Evolutionary conservation across 1,139 yeast species (phyloP).

Genomic region (Entelexis paramagnoliae): DNA sequence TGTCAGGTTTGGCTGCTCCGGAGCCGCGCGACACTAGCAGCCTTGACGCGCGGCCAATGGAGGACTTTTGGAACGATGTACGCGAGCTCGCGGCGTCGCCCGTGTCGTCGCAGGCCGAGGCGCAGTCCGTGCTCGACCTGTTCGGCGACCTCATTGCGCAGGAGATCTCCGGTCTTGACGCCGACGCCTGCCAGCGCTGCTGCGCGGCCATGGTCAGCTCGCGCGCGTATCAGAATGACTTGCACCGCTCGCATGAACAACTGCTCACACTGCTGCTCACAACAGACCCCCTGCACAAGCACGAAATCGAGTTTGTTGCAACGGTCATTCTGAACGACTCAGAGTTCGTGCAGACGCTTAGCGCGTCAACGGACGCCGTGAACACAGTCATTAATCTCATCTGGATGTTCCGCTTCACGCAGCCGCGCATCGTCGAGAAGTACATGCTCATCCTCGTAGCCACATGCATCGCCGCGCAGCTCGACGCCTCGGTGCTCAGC

Average conservation of each 20-base stretch:
- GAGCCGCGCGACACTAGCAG: no score
- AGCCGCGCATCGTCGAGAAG: constrained; percentile 13
- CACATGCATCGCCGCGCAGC: constrained; percentile 7
- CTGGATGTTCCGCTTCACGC: constrained; percentile 22
- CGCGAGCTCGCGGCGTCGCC: constrained; percentile 8
- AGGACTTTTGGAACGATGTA: constrained; percentile 3
- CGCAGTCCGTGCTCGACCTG: constrained; percentile 12
- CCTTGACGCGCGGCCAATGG: no score
- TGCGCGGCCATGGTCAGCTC: constrained; percentile 11
- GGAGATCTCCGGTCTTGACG: constrained; percentile 9
- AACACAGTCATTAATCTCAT: constrained; percentile 10
- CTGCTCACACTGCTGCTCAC: constrained; percentile 6
- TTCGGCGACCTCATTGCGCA: constrained; percentile 10
- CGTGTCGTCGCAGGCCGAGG: constrained; percentile 7
- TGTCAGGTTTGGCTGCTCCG: no score
- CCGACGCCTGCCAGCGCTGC: background rate
- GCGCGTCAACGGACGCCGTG: background rate
- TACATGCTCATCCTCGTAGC: constrained; percentile 19
- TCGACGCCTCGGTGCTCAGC: constrained; percentile 1
- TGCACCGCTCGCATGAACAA: constrained; percentile 1
- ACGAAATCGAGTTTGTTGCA: constrained; percentile 10
- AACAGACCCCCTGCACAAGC: constrained; percentile 13
- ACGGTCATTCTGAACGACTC: constrained; percentile 9
- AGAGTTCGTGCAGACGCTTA: background rate
- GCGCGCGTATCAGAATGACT: constrained; percentile 10